Base-by-base conservation (phyloP, 148 eudicot genomes). In the Spergularia marina region DNA sequence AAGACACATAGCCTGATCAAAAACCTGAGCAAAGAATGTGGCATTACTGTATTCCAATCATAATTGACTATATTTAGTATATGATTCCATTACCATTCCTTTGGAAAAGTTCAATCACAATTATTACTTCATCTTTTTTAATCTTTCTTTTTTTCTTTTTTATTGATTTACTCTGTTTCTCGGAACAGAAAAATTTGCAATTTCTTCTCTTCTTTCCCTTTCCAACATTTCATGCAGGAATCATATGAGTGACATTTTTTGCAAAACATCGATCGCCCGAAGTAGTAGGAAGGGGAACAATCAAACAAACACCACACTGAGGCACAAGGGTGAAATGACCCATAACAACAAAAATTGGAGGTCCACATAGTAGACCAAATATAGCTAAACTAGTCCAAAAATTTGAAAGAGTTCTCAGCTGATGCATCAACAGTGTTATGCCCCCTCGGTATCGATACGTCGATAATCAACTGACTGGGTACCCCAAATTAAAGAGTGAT, bases 401-500 rank as follows among this genome's bases (percentile, higher is more conserved):
- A 34, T 5, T 58, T 60, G 61, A 12, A 44, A 44, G 49, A 51
- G 65, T 74, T 65, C 39, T 64, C 25, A 63, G 77, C 40, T 80
- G 76, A 76, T 71, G 77, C 65, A 34, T 47, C 71, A 80, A 71
- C 76, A 75, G 61, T 75, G 21, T 51, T 53, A 21, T 67, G 47
- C 49, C 67, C 61, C 52, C 72, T 58, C 36, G 54, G 49, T 71
- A 63, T 76, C 70, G 75, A 74, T 71, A 67, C 62, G 68, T 69
- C 57, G 65, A 69, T 69, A 73, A 74, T 53, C 75, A 63, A 80
- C 25, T 74, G 82, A 79, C 82, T 70, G 49, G 78, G 72, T 79
- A 77, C 78, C 74, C 74, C 53, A 65, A 69, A 79, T 75, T 51
- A 47, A 76, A 80, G 52, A 41, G 75, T 71, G 82, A 80, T 64